A percentile compares a stretch with the other conserved stretches of the same genome.
These are phyloP conservation scores for Penicillium sp. DNA, from an alignment of 2,329 filamentous ascomycete species.

Conservation along the genomic window DNA sequence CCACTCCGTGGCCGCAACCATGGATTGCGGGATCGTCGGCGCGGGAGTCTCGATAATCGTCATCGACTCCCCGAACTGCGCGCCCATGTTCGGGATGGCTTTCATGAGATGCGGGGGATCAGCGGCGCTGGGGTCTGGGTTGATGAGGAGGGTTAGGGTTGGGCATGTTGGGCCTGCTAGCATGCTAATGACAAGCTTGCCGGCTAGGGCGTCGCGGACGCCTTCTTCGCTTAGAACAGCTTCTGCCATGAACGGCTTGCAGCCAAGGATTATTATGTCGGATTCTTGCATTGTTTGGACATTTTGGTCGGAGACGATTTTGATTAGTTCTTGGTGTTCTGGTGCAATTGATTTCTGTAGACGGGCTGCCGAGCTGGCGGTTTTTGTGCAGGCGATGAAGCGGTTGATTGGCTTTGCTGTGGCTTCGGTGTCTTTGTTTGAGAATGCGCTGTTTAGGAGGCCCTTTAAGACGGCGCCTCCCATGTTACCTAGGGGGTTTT, in stretches of 20 bases:
- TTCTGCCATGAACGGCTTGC: constrained; percentile 47
- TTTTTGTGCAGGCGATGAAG: constrained; percentile 46
- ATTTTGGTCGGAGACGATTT: constrained; percentile 37
- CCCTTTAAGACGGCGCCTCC: constrained; percentile 37
- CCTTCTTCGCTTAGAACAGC: constrained; percentile 38
- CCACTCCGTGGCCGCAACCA: constrained; percentile 32
- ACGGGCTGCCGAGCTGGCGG: constrained; percentile 34
- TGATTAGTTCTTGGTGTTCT: constrained; percentile 29
- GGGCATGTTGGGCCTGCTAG: constrained; percentile 47
- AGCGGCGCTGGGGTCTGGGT: constrained; percentile 4
- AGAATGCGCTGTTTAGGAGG: constrained; percentile 27
- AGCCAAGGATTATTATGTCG: constrained; percentile 46
- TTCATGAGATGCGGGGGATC: constrained; percentile 33
- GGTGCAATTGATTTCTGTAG: constrained; percentile 30
- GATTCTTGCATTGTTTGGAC: constrained; percentile 35
- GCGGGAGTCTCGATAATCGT: constrained; percentile 51
- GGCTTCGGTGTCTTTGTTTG: neutral
- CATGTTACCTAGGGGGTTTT: constrained; percentile 33
- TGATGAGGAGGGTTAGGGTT: constrained; percentile 15
- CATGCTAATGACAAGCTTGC: constrained; percentile 52
- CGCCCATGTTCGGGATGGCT: constrained; percentile 48
- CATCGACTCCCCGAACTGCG: constrained; percentile 45
- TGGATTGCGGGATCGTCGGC: constrained; percentile 41
- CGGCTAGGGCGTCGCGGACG: constrained; percentile 38
- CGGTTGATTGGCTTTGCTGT: constrained; percentile 8